Conservation (phyloP, 1,284 basidiomycete species). For the Laetiporus sulphureus region DNA sequence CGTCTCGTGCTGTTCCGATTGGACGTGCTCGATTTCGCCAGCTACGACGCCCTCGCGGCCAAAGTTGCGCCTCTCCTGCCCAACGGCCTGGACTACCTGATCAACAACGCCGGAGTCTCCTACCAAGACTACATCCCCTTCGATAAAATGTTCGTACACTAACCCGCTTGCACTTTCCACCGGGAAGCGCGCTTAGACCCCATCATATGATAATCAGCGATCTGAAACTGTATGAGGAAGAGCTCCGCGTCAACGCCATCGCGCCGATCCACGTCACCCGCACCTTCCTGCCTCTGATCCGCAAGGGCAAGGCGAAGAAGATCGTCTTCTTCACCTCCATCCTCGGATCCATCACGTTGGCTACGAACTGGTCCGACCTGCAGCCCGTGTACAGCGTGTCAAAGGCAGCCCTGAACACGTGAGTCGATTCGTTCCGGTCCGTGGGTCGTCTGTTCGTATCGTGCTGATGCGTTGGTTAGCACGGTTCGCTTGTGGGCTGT, state of each 20-base stretch:
- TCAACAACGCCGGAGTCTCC: slow-evolving; percentile 3
- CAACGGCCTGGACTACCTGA: slow-evolving; percentile 2
- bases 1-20: neutral
- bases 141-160: too few relatives aligned
- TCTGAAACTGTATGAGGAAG: neutral
- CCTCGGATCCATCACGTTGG: neutral
- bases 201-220: too few relatives aligned
- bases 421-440: neutral
- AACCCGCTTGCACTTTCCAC: neutral
- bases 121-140: too few relatives aligned
- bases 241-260: slow-evolving; percentile 3
- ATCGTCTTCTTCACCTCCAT: slow-evolving; percentile 1
- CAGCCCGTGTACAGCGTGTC: neutral
- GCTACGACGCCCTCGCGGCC: neutral
- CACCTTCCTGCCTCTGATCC: slow-evolving; percentile 4
- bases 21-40: neutral
- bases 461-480: neutral
- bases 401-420: slow-evolving; percentile 10
- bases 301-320: slow-evolving; percentile 4
- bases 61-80: slow-evolving; percentile 1
- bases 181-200: neutral
- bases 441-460: neutral
- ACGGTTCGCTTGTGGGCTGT: slow-evolving; percentile 6
- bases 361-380: neutral
- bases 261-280: slow-evolving; percentile 2